phyloP scores from a whole-genome alignment of 2,329 filamentous ascomycete species.

The Emergomyces orientalis region DNA sequence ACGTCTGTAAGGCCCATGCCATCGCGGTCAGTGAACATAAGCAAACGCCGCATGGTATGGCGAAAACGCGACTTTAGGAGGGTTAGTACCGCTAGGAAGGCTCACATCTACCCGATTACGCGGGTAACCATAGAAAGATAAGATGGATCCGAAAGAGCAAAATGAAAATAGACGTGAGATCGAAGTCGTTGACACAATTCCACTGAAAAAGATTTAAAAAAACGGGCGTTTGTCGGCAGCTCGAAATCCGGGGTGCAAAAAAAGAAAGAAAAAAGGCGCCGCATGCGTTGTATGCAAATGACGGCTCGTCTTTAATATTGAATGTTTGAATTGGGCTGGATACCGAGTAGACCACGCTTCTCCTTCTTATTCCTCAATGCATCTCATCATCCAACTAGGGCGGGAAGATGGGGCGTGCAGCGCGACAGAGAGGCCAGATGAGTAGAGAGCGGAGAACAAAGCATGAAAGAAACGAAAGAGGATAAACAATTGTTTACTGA shows the following conservation, averaged over 20 bases:
- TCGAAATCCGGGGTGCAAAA: neutral
- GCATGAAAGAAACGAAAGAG: neutral
- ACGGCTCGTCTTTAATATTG: neutral
- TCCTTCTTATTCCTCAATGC: slow-evolving; percentile 1
- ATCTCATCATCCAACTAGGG: neutral
- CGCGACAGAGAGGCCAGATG: neutral
- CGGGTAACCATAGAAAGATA: neutral
- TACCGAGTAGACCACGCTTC: neutral
- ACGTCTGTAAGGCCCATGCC: neutral
- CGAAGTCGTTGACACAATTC: neutral
- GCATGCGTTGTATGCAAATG: neutral
- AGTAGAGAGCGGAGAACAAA: neutral
- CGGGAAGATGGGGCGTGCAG: neutral
- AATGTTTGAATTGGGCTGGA: neutral
- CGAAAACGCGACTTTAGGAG: slow-evolving; percentile 1
- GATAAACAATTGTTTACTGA: neutral
- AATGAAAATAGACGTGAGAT: neutral
- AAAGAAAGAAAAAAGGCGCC: too few species aligned
- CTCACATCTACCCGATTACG: neutral
- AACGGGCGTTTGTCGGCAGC: neutral
- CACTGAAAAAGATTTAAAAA: neutral
- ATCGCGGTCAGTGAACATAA: neutral
- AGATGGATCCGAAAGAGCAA: neutral
- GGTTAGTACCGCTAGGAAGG: neutral
- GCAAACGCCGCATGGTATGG: neutral